Base-by-base conservation (phyloP, 148 eudicot species). In the Dysphania ambrosioides region DNA sequence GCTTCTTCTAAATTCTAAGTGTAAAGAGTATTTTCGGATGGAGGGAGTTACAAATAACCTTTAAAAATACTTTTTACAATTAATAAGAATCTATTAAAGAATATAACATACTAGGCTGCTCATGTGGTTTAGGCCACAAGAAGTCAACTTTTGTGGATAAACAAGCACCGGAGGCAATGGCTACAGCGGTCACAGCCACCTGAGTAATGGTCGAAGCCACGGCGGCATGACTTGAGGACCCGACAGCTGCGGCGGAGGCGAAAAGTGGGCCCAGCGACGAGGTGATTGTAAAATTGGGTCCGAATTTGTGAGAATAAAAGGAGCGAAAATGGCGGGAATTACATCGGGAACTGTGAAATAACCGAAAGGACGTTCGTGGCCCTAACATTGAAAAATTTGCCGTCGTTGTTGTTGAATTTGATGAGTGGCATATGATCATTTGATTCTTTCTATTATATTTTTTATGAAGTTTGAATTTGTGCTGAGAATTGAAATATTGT, bases 101-200 rank as follows among this genome's bases (percentile, higher is more conserved):
- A 53, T 2, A 29, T 8, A 5, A 51, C 77, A 40, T 44, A 90
- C 98, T 90, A 57, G 98, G 98, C 65, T 79, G 94, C 23, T 91
- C 92, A 41, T 88, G 86, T 26, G 74, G 72, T 77, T 91, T 91
- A 38, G 98, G 98, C 95, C 95, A 91, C 77, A 89, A 73, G 84
- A 83, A 93, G 61, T 91, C 95, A 58, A 93, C 88, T 84, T 91
- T 91, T 1, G 97, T 93, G 2, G 97, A 89, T 31, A 93, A 88
- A 72, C 98, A 93, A 77, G 98, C 98, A 0, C 98, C 97, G 0
- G 98, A 93, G 15, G 97, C 98, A 35, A 93, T 89, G 3, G 98
- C 98, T 13, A 93, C 95, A 5, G 98, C 98, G 8, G 95, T 88
- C n/a, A 93, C 97, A 19, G 98, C 97, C 68, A 93, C 90, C 72